Evolutionary conservation across 2,329 filamentous ascomycete genomes (phyloP), one percentile per base, ranked within the genome.

Genomic region (Truncatella angustata): DNA sequence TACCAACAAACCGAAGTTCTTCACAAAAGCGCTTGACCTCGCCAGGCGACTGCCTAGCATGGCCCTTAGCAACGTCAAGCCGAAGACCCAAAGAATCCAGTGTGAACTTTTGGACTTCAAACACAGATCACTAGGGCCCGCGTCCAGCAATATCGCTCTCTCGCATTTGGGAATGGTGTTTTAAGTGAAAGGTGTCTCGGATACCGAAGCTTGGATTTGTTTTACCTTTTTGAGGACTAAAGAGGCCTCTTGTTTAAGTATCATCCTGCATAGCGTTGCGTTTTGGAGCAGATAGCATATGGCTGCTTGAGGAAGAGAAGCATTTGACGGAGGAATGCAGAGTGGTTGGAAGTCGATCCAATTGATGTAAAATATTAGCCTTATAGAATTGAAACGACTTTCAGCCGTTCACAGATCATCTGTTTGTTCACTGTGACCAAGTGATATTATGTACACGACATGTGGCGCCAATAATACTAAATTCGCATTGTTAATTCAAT

Each of bases 331-430:
- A n/a, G n/a, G n/a, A n/a, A n/a, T n/a, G n/a, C n/a, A n/a, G n/a
- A 32, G 36, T 54, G 54, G 57, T 56, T 50, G 43, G 49, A 42
- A 40, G 54, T 49, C n/a, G 54, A 53, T 53, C 49, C n/a, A 58
- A 48, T 50, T 52, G 18, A 35, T 34, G 46, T 23, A 28, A n/a
- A n/a, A 32, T 50, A 21, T 36, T 24, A 16, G 24, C 5, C 36
- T 23, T 24, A 24, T 26, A 34, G 40, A 50, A 50, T 21, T 34
- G 37, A 50, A 42, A 21, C 37, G 36, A 50, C 47, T 50, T n/a
- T 26, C 30, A 24, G 32, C 47, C 47, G 32, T 43, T 30, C 16
- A 49, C 24, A 39, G 24, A 21, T 39, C 26, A 37, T 4, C 4
- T 10, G 4, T 3, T 14, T 28, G 40, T 44, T n/a, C n/a, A n/a